phyloP scores from a whole-genome alignment of 345 rosid genomes.

The Crucihimalaya himalaica region DNA sequence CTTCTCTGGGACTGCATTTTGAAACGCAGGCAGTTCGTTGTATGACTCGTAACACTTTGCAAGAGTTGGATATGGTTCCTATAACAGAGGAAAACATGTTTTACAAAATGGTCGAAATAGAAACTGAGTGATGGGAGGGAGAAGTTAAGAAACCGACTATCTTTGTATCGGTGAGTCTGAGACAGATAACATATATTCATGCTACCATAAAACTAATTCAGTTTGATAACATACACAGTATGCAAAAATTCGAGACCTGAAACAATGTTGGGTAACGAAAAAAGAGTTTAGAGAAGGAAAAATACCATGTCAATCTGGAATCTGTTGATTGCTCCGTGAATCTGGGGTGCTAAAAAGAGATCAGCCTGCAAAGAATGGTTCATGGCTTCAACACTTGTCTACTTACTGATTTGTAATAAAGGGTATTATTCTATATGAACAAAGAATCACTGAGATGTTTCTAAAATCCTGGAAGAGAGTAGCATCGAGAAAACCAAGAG shows the following conservation, averaged over 20 bases:
- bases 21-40: conserved; percentile 48
- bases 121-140: background rate
- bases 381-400: background rate
- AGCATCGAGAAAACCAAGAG: conserved; percentile 5
- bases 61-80: conserved; percentile 64
- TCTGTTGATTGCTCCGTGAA: conserved; percentile 50
- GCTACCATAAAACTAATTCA: background rate
- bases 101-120: background rate
- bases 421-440: background rate
- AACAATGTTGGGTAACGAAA: background rate
- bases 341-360: conserved; percentile 74
- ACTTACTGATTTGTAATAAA: background rate
- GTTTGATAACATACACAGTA: background rate
- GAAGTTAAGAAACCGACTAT: background rate
- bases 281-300: background rate
- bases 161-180: background rate
- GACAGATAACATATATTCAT: background rate
- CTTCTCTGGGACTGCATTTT: conserved; percentile 41
- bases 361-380: conserved; percentile 66
- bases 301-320: conserved; percentile 78
- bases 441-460: background rate
- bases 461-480: background rate
- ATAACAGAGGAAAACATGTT: background rate
- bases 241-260: background rate
- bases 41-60: conserved; percentile 62